These are phyloP conservation scores for Combretum micranthum DNA, from an alignment of 345 rosid species.

Conservation along the genomic window DNA sequence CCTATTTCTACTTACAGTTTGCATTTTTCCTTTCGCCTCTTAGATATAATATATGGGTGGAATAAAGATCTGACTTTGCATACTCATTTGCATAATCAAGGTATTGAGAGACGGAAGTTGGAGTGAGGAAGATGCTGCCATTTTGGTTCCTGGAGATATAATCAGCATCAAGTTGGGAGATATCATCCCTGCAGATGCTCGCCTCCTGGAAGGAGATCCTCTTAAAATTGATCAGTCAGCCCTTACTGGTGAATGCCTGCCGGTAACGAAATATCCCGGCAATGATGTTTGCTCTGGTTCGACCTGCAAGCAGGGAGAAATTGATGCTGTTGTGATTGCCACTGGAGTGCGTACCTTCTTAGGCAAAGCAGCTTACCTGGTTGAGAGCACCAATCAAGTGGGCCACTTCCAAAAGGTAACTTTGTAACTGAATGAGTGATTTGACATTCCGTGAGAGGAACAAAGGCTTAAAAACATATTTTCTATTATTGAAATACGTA, in stretches of 20 bases:
- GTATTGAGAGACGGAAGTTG: slow-evolving; percentile 69
- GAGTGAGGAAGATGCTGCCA: slow-evolving; percentile 71
- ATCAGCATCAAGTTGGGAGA: slow-evolving; percentile 79
- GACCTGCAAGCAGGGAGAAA: slow-evolving; percentile 86
- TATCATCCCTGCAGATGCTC: slow-evolving; percentile 84
- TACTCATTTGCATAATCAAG: slow-evolving; percentile 17
- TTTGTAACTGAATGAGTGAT: too few relatives aligned
- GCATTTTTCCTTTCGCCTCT: too few relatives aligned
- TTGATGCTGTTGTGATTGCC: slow-evolving; percentile 79
- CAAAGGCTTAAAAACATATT: too few relatives aligned
- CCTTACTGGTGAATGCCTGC: slow-evolving; percentile 77
- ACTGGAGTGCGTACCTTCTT: slow-evolving; percentile 84
- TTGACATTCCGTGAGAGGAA: too few relatives aligned
- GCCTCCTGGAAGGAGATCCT: slow-evolving; percentile 77
- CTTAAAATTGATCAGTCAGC: slow-evolving; percentile 77
- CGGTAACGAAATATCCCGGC: slow-evolving; percentile 61
- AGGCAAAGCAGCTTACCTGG: slow-evolving; percentile 87
- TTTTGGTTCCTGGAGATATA: slow-evolving; percentile 73
- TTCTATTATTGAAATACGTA: too few relatives aligned
- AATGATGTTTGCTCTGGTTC: slow-evolving; percentile 76
- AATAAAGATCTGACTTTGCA: not conserved
- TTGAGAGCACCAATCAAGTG: slow-evolving; percentile 65
- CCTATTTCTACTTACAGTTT: too few relatives aligned
- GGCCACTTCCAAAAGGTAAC: slow-evolving; percentile 79
- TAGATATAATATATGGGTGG: too few relatives aligned